Conservation (phyloP, 2,329 filamentous ascomycete species). For the Scedosporium apiospermum region DNA sequence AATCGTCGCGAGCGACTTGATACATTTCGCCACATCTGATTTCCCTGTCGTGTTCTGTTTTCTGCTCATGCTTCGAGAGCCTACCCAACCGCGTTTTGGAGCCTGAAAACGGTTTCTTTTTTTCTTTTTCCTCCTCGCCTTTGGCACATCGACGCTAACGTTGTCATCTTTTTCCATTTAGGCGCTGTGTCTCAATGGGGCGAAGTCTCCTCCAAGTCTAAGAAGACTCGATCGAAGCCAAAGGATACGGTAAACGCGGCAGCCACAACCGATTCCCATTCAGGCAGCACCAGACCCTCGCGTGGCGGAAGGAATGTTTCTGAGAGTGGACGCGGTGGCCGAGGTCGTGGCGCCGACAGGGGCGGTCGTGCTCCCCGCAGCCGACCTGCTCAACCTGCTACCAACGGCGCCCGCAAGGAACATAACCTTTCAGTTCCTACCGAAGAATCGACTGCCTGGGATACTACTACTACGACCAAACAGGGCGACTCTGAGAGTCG, state of each 20-base stretch:
- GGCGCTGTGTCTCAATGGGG: conserved; percentile 76
- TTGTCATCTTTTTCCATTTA: conserved; percentile 21
- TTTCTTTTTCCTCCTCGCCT: too few species aligned
- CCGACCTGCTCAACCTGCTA: conserved; percentile 45
- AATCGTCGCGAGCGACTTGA: not conserved
- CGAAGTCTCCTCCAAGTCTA: conserved; percentile 65
- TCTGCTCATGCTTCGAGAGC: not conserved
- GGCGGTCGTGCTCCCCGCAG: conserved; percentile 53
- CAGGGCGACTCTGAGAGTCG: conserved; percentile 27
- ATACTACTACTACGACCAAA: conserved; percentile 18
- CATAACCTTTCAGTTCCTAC: conserved; percentile 54
- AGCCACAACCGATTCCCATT: conserved; percentile 19
- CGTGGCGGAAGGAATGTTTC: conserved; percentile 53
- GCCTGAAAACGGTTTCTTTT: not conserved
- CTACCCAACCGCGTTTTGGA: not conserved
- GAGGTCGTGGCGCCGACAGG: conserved; percentile 53
- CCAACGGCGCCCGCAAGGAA: conserved; percentile 56
- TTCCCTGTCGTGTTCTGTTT: conserved; percentile 7
- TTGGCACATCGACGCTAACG: too few species aligned
- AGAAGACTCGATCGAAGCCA: conserved; percentile 68
- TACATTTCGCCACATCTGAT: not conserved
- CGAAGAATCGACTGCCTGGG: conserved; percentile 52
- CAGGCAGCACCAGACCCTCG: conserved; percentile 29
- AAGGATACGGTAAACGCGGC: conserved; percentile 49
- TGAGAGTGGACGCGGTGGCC: conserved; percentile 54